phyloP scores from a whole-genome alignment of 495 filamentous ascomycete genomes.

The Trichoderma gamsii region DNA sequence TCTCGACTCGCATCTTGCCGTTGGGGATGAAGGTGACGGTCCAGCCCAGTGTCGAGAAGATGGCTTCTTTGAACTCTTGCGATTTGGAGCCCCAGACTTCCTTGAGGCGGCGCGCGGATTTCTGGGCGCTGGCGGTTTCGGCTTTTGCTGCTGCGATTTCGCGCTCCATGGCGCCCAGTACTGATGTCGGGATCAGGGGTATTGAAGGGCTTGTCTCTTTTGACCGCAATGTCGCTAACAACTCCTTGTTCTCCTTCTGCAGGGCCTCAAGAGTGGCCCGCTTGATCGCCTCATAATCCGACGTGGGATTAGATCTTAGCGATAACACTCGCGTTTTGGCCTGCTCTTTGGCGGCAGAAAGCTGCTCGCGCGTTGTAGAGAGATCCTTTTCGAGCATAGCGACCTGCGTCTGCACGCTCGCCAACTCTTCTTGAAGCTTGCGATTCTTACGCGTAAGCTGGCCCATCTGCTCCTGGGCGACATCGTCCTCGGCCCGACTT shows the following conservation, averaged over 20 bases:
- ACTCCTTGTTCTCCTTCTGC: conserved; percentile 74
- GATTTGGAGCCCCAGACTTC: conserved; percentile 86
- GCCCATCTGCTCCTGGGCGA: conserved; percentile 70
- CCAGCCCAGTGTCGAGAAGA: conserved; percentile 83
- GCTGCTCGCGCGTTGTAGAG: conserved; percentile 61
- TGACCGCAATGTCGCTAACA: conserved; percentile 44
- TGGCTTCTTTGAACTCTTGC: conserved; percentile 87
- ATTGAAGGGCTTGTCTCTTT: neutral
- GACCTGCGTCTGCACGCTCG: conserved; percentile 58
- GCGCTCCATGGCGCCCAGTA: conserved; percentile 64
- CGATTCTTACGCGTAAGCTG: conserved; percentile 78
- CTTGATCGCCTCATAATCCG: conserved; percentile 75
- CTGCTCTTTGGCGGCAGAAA: conserved; percentile 62
- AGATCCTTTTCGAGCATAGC: conserved; percentile 69
- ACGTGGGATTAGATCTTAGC: conserved; percentile 83
- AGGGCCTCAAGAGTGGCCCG: conserved; percentile 67
- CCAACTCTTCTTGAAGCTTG: conserved; percentile 72
- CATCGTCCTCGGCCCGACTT: conserved; percentile 45
- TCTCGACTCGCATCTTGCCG: conserved; percentile 81
- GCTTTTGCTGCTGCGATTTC: conserved; percentile 66
- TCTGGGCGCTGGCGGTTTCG: conserved; percentile 76
- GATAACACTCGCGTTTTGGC: conserved; percentile 81
- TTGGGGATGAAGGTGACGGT: conserved; percentile 89
- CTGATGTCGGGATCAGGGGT: conserved; percentile 57
- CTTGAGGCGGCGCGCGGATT: conserved; percentile 75